Evolutionary conservation across 345 rosid genomes (phyloP), one percentile per base, ranked within the genome.

Genomic region (Arabidopsis thaliana): DNA sequence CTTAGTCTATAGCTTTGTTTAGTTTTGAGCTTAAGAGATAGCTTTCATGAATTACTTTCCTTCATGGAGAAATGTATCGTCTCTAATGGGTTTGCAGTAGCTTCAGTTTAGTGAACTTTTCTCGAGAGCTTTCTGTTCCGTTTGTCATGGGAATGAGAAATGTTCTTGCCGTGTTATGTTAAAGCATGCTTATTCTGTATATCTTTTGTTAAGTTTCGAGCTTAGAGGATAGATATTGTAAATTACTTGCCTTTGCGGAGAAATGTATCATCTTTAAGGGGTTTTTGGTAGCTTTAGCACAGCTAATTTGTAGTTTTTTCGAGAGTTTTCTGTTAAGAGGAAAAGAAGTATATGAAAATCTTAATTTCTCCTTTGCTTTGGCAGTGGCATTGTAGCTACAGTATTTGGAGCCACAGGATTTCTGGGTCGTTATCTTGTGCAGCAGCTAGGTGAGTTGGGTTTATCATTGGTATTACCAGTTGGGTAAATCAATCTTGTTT

Each of bases 331-430:
- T 52, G 8, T 20, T 34, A 23, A 4, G 55, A 42, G 30, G 13
- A 8, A 13, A 23, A 11, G 20, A 32, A 11, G 40, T 59, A 4
- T 9, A n/a, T 63, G 13, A 2, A 71, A 8, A 57, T 58, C 10
- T 62, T 38, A 4, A 5, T 38, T 62, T 67, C 9, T 65, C 9
- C 42, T 51, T 42, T 65, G 42, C 57, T 68, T 73, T 74, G 71
- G 52, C 85, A 92, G 99, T 88, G 97, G 99, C 59, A 84, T 96
- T 73, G 69, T 96, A 71, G 98, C 99, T 79, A 86, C 98, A 3
- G 99, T 93, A 24, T 96, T 96, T 75, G 98, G 99, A 77, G 95
- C 97, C 53, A 96, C 99, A 8, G 99, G 99, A 49, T 96, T 96
- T 81, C 90, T 96, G 1, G 99, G 99, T 78, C 96, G 99, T 24